Percentiles rank a stretch among this genome's conserved stretches.
phyloP scores from a whole-genome alignment of 129 eudicot genomes.

The Flaveria sonorensis region DNA sequence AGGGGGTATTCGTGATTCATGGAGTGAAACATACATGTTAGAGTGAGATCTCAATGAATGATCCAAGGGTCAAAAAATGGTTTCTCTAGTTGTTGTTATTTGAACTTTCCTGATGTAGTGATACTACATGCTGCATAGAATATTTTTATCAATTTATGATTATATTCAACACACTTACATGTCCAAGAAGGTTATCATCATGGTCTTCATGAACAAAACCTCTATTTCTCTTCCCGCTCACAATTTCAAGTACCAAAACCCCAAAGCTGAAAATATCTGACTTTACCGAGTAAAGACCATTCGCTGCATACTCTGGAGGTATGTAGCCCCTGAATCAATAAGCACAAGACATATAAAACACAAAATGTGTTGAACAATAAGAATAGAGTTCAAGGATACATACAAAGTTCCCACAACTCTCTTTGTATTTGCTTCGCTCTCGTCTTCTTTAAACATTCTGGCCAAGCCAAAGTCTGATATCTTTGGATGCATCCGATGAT shows the following conservation, averaged over 20 bases:
- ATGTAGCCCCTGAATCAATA: slow-evolving; percentile 40
- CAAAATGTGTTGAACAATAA: not conserved
- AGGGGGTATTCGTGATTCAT: too few relatives aligned
- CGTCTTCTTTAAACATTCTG: slow-evolving; percentile 48
- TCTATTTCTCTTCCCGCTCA: slow-evolving; percentile 44
- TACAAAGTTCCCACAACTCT: slow-evolving; percentile 60
- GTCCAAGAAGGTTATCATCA: slow-evolving; percentile 44
- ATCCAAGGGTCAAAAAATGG: too few relatives aligned
- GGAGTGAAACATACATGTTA: too few relatives aligned
- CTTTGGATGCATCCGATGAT: slow-evolving; percentile 46
- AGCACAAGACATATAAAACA: not conserved
- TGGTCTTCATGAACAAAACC: slow-evolving; percentile 40
- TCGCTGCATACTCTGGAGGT: slow-evolving; percentile 49
- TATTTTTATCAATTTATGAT: not conserved
- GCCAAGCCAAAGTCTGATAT: slow-evolving; percentile 68
- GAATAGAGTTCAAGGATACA: not conserved
- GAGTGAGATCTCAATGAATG: too few relatives aligned
- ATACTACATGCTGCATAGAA: not conserved
- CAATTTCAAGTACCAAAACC: slow-evolving; percentile 43
- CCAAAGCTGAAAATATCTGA: slow-evolving; percentile 51
- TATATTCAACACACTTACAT: slow-evolving; percentile 31
- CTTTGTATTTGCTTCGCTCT: slow-evolving; percentile 43
- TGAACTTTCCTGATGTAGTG: too few relatives aligned
- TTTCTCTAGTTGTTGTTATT: too few relatives aligned
- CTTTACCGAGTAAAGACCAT: slow-evolving; percentile 41